Evolutionary conservation across 148 eudicot species (phyloP), one percentile per base, ranked within the genome.

Genomic region (Rhododendron williamsianum): DNA sequence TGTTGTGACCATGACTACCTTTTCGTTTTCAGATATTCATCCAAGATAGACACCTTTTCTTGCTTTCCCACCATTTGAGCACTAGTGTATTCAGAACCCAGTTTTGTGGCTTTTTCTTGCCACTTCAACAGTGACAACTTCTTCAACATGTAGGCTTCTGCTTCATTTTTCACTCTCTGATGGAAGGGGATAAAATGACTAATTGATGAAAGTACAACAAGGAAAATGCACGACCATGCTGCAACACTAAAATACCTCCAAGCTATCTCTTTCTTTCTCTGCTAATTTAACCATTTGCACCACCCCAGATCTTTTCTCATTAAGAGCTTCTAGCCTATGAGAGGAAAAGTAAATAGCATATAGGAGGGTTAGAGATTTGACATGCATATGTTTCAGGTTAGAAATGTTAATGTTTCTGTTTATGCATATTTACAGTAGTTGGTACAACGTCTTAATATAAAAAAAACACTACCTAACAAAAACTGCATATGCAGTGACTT

Each of bases 281-380:
- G 99, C 98, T 90, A 96, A 89, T 91, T 96, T 96, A 52, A 96
- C 99, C 96, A 96, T 93, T 85, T 96, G 98, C 82, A 96, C 99
- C 84, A 96, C 99, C 54, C 99, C 97, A 80, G 97, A 89, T 87
- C 99, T 92, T 87, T 90, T 91, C 87, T 96, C 99, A 87, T 94
- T 95, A 30, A 96, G 92, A 30, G 85, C 87, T 93, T 96, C 98
- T 79, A 96, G 88, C 90, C 99, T 96, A 86, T 58, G 65, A 21
- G 84, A 69, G 78, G 71, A 49, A 52, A 38, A 41, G 25, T 83
- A 48, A 54, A 3, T 41, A 41, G 45, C 45, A 58, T 43, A 43
- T 15, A 49, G 10, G 18, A 56, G 76, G 35, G 36, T 27, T 38
- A 54, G 56, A 77, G 38, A 80, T 48, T 80, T 41, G 60, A 45